A percentile compares a stretch with the other conserved stretches of the same genome.
Evolutionary conservation across 2,329 filamentous ascomycete genomes (phyloP).

Genomic region (Aspergillus ustus): DNA sequence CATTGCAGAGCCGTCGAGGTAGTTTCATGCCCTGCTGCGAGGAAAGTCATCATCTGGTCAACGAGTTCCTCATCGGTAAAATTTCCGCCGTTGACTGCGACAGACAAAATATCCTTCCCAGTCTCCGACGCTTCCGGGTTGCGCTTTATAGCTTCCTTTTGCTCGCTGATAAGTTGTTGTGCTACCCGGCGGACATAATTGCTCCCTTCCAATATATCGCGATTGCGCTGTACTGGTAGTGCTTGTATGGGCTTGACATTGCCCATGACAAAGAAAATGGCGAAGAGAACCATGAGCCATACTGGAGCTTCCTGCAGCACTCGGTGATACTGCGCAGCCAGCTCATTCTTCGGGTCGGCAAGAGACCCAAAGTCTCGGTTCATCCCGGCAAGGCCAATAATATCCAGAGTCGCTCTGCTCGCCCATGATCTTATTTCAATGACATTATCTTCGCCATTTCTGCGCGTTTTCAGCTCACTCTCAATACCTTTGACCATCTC

Average conservation of each 20-base stretch:
- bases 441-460: slow-evolving; percentile 42
- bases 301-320: slow-evolving; percentile 28
- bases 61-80: slow-evolving; percentile 81
- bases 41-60: slow-evolving; percentile 89
- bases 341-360: slow-evolving; percentile 61
- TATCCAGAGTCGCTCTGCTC: slow-evolving; percentile 72
- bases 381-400: slow-evolving; percentile 74
- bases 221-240: slow-evolving; percentile 74
- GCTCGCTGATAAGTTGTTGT: slow-evolving; percentile 69
- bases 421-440: slow-evolving; percentile 67
- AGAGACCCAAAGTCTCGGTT: slow-evolving; percentile 73
- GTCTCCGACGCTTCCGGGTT: slow-evolving; percentile 19
- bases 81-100: slow-evolving; percentile 74
- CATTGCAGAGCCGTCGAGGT: slow-evolving; percentile 77
- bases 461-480: slow-evolving; percentile 46
- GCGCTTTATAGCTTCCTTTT: slow-evolving; percentile 60
- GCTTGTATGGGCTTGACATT: slow-evolving; percentile 63
- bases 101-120: slow-evolving; percentile 76
- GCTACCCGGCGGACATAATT: slow-evolving; percentile 68
- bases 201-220: slow-evolving; percentile 62
- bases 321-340: slow-evolving; percentile 50
- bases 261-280: slow-evolving; percentile 64
- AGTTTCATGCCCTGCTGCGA: slow-evolving; percentile 81
- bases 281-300: slow-evolving; percentile 52
- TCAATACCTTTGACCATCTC: slow-evolving; percentile 69